Conservation (phyloP, 306 rosid species). For the Rubus idaeus region DNA sequence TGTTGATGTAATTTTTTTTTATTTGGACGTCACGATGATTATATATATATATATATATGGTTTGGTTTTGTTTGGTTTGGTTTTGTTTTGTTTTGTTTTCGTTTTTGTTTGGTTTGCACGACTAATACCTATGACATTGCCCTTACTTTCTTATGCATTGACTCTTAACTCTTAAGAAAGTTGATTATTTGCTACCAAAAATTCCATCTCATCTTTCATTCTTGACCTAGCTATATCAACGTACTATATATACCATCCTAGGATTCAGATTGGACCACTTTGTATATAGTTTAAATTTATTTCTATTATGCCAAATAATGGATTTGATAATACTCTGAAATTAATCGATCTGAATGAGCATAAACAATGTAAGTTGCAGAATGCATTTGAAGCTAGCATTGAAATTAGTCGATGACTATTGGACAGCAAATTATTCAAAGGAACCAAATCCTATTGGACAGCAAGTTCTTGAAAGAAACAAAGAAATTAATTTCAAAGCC, state of each 20-base stretch:
- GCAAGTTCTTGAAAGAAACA: constrained; percentile 10
- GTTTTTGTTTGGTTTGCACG: constrained; percentile 13
- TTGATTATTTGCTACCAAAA: constrained; percentile 7
- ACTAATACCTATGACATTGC: constrained; percentile 29
- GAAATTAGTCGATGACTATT: background rate
- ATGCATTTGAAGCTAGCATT: background rate
- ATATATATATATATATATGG: constrained; percentile 9
- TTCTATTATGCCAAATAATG: background rate
- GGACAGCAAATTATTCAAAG: constrained; percentile 21
- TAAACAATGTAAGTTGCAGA: background rate
- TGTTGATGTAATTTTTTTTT: background rate
- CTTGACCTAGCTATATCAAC: background rate
- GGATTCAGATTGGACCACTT: background rate
- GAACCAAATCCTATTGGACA: constrained; percentile 24
- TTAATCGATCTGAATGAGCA: background rate
- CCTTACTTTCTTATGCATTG: constrained; percentile 33
- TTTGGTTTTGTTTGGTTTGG: background rate
- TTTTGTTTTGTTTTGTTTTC: too few species aligned
- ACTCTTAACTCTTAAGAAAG: constrained; percentile 49
- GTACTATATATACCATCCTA: background rate
- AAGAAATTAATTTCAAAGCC: constrained; percentile 26
- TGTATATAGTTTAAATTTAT: background rate
- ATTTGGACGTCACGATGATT: background rate
- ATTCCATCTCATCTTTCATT: background rate
- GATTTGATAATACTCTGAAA: background rate